These are phyloP conservation scores for Salix koriyanagi DNA, from an alignment of 345 rosid genomes.

Conservation along the genomic window DNA sequence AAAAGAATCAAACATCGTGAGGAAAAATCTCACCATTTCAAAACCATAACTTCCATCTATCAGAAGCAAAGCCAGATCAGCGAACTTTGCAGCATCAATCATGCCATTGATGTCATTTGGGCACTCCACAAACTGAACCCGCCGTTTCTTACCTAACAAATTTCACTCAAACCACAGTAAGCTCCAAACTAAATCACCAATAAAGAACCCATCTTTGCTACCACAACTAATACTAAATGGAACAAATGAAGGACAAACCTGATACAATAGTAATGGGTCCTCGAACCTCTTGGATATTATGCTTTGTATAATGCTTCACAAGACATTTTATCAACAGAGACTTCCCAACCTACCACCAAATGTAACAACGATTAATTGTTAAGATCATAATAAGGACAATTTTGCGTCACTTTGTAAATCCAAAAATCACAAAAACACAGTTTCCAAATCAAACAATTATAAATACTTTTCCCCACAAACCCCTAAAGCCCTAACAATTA, in stretches of 20 bases:
- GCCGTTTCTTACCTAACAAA: conserved; percentile 58
- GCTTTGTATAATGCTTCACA: conserved; percentile 69
- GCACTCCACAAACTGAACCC: conserved; percentile 92
- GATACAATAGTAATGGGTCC: conserved; percentile 87
- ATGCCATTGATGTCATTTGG: conserved; percentile 96
- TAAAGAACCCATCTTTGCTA: not conserved
- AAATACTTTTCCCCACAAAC: not conserved
- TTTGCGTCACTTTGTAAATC: not conserved
- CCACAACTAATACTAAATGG: not conserved
- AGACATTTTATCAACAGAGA: conserved; percentile 76
- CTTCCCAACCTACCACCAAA: conserved; percentile 70
- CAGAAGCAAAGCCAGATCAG: conserved; percentile 86
- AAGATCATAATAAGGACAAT: not conserved
- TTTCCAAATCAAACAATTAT: not conserved
- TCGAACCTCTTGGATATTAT: conserved; percentile 77
- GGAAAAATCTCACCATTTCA: conserved; percentile 67
- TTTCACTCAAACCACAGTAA: conserved; percentile 12
- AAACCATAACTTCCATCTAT: conserved; percentile 95
- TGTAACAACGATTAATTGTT: not conserved
- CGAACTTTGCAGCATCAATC: conserved; percentile 88
- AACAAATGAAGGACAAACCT: conserved; percentile 36
- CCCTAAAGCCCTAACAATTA: not conserved
- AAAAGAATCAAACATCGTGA: not conserved
- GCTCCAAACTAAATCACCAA: not conserved
- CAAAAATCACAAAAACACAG: not conserved